Conservation (phyloP, 805 yeast genomes). For the Yarrowia porcina region DNA sequence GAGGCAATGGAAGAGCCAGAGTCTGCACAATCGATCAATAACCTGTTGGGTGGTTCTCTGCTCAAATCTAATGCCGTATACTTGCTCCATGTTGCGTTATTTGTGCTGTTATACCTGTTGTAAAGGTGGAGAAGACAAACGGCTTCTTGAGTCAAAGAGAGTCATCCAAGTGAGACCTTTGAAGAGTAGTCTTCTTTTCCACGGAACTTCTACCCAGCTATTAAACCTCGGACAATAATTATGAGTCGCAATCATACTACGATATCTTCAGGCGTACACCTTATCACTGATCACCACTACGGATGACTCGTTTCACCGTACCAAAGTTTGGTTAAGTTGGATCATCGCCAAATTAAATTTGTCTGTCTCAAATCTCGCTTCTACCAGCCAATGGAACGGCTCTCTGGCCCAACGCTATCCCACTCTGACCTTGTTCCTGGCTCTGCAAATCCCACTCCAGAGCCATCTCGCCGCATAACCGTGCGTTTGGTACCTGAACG, state of each 20-base stretch:
- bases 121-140: background rate
- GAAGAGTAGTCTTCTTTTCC: background rate
- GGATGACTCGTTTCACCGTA: background rate
- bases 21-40: background rate
- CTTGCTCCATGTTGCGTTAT: background rate
- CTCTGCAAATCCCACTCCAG: background rate
- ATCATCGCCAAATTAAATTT: background rate
- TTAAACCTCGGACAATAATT: background rate
- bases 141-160: background rate
- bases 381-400: background rate
- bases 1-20: background rate
- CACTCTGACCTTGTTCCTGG: background rate
- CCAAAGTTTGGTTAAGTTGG: background rate
- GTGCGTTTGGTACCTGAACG: slow-evolving; percentile 9
- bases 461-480: background rate
- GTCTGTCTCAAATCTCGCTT: background rate
- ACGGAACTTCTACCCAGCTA: background rate
- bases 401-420: background rate
- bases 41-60: background rate
- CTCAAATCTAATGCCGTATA: background rate
- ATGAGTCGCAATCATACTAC: background rate
- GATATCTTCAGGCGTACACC: background rate
- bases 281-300: slow-evolving; percentile 7
- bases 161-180: background rate
- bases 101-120: background rate